Evolutionary conservation across 1,139 yeast genomes (phyloP).

Genomic region (Candida dubliniensis): DNA sequence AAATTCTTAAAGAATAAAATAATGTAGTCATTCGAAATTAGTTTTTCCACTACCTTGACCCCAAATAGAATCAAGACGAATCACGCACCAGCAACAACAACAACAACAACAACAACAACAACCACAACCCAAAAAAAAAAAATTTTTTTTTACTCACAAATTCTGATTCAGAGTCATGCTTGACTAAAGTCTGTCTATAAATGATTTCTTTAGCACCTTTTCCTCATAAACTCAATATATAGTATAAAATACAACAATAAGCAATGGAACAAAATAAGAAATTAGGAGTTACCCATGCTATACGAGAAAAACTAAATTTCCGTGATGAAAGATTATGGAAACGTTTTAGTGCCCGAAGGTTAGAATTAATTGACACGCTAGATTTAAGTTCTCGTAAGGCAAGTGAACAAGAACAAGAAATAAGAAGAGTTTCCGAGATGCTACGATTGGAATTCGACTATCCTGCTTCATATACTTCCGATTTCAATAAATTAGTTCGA

Average conservation of each 20-base stretch:
- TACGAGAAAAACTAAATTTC: conserved; percentile 72
- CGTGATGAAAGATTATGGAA: conserved; percentile 85
- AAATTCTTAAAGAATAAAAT: too few relatives aligned
- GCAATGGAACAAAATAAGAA: conserved; percentile 13
- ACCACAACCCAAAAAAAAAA: background rate
- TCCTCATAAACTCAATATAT: background rate
- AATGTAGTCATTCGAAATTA: too few relatives aligned
- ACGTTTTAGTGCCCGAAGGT: conserved; percentile 79
- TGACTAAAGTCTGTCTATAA: background rate
- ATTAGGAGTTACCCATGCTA: conserved; percentile 74
- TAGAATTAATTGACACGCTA: conserved; percentile 82
- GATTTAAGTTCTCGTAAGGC: conserved; percentile 81
- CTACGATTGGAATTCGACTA: conserved; percentile 77
- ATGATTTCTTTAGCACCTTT: background rate
- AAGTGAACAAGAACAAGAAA: conserved; percentile 85
- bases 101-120: background rate
- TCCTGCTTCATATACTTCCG: conserved; percentile 54
- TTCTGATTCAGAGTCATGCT: conserved; percentile 6
- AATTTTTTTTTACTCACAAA: background rate
- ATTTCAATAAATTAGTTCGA: conserved; percentile 85
- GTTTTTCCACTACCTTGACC: too few relatives aligned
- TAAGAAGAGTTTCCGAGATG: conserved; percentile 71
- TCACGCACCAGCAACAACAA: background rate
- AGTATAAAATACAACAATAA: background rate
- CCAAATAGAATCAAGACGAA: too few relatives aligned